Percentiles rank a stretch among this genome's conserved stretches.
phyloP scores from a whole-genome alignment of 306 rosid species.

The Macrotyloma uniflorum region DNA sequence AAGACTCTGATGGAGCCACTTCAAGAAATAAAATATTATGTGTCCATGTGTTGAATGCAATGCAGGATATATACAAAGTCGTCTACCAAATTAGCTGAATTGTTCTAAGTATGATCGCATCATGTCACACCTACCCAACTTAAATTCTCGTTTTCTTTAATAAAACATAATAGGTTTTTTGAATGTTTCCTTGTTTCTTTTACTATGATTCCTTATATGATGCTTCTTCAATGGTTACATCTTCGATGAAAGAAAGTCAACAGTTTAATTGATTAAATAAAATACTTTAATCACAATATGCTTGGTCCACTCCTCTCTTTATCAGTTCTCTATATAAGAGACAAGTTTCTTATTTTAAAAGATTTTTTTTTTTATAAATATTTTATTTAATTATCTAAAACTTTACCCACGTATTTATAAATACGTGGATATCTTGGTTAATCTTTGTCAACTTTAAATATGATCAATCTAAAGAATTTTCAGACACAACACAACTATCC shows the following conservation, averaged over 20 bases:
- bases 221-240: not conserved
- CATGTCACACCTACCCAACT: not conserved
- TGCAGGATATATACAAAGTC: no score
- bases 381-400: no score
- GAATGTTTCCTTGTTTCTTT: not conserved
- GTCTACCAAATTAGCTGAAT: not conserved
- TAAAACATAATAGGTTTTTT: not conserved
- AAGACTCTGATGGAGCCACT: no score
- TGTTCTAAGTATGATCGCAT: not conserved
- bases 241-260: not conserved
- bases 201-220: not conserved
- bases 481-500: not conserved
- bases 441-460: not conserved
- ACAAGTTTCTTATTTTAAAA: no score
- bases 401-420: no score
- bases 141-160: not conserved
- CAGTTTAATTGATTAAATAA: not conserved
- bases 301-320: not conserved
- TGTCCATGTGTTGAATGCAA: no score
- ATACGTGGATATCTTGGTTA: not conserved
- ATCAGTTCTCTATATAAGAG: no score
- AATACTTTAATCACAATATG: not conserved
- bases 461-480: not conserved
- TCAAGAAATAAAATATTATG: no score
- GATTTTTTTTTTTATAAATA: no score